A percentile compares a stretch with the other conserved stretches of the same genome.
phyloP scores from a whole-genome alignment of 2,329 filamentous ascomycete species.

The Colletotrichum siamense region DNA sequence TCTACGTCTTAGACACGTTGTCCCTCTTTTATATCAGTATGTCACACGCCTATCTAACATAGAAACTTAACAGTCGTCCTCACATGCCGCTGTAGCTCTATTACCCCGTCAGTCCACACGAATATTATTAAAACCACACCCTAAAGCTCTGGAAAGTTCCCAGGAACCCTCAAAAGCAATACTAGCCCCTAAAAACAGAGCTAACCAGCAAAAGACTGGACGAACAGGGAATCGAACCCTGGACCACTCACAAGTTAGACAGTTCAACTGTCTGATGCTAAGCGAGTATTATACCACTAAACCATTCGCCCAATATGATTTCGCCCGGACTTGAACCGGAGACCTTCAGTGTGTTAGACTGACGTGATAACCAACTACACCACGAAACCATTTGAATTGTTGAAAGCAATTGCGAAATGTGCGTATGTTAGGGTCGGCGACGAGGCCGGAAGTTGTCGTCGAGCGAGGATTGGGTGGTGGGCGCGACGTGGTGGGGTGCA shows the following conservation, averaged over 20 bases:
- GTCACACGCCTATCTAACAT: not conserved
- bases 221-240: constrained; percentile 22
- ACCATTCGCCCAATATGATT: constrained; percentile 18
- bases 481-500: not conserved
- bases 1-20: not conserved
- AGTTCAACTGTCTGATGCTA: not conserved
- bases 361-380: constrained; percentile 54
- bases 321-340: constrained; percentile 23
- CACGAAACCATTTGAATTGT: constrained; percentile 22
- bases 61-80: not conserved
- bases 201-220: not conserved
- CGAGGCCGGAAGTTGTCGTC: not conserved
- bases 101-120: rapidly evolving
- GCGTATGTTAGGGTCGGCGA: not conserved
- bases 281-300: constrained; percentile 23
- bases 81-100: not conserved
- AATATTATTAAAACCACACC: not conserved
- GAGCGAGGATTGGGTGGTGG: not conserved
- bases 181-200: not conserved
- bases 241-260: not conserved
- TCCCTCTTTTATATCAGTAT: not conserved
- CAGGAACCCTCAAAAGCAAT: not conserved
- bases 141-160: not conserved
- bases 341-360: constrained; percentile 44
- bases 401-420: rapidly evolving